Conservation (phyloP, 768 basidiomycete genomes). For the Suillus discolor region DNA sequence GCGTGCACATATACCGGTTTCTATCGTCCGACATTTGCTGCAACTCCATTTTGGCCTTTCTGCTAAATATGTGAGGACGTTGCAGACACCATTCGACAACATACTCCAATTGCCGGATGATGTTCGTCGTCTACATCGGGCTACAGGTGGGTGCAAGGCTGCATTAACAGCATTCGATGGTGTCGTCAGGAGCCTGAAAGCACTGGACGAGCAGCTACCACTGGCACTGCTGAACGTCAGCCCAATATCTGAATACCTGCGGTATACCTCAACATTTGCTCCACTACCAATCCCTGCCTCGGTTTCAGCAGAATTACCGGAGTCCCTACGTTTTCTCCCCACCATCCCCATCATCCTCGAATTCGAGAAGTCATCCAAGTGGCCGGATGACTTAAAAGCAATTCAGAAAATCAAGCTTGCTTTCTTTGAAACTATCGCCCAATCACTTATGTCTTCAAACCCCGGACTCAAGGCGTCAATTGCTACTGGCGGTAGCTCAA, state of each 20-base stretch:
- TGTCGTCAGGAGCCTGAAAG: constrained; percentile 75
- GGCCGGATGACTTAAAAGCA: constrained; percentile 93
- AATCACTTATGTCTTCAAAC: constrained; percentile 55
- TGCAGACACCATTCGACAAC: constrained; percentile 61
- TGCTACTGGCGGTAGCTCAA: constrained; percentile 53
- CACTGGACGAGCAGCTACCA: constrained; percentile 70
- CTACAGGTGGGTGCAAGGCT: constrained; percentile 63
- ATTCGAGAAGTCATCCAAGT: constrained; percentile 89
- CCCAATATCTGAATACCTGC: constrained; percentile 70
- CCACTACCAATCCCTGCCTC: constrained; percentile 70
- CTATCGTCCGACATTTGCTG: constrained; percentile 77
- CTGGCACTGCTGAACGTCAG: constrained; percentile 77
- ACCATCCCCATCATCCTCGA: constrained; percentile 78
- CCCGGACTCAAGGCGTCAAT: constrained; percentile 58
- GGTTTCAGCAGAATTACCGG: constrained; percentile 52
- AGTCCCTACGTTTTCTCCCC: constrained; percentile 65
- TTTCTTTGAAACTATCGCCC: constrained; percentile 82
- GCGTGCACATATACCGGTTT: constrained; percentile 72
- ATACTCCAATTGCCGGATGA: constrained; percentile 60
- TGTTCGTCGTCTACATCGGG: constrained; percentile 43
- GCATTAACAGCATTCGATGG: constrained; percentile 80
- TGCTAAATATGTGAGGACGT: constrained; percentile 51
- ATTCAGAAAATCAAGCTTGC: constrained; percentile 95
- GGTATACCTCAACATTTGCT: constrained; percentile 84
- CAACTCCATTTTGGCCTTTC: constrained; percentile 73